These are phyloP conservation scores for Avena insularis DNA, from an alignment of 176 grass and related monocot genomes.

Conservation along the genomic window DNA sequence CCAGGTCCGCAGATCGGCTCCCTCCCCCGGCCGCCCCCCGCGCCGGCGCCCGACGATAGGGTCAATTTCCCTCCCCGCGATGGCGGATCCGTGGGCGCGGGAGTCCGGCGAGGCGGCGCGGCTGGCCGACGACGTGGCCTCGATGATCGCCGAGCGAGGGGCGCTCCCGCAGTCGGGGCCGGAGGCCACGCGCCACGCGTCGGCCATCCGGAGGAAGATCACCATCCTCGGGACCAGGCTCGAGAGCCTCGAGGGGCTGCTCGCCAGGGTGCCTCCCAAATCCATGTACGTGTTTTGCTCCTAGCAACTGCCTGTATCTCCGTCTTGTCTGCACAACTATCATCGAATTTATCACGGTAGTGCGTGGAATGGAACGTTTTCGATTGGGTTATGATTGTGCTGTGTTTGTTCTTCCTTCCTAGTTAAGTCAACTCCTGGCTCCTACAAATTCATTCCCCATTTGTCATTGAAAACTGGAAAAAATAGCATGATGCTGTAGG, in stretches of 20 bases:
- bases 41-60: not conserved
- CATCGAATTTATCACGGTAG: not conserved
- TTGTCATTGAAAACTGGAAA: not conserved
- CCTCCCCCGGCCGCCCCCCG: not conserved
- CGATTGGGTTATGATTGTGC: not conserved
- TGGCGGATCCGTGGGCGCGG: conserved; percentile 66
- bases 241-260: conserved; percentile 57
- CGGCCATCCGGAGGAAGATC: conserved; percentile 53
- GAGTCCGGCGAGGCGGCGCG: conserved; percentile 61
- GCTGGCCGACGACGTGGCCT: conserved; percentile 61
- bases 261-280: conserved; percentile 53
- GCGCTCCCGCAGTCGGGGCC: conserved; percentile 61
- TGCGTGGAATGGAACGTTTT: not conserved
- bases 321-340: not conserved
- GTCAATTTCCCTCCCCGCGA: conserved; percentile 30
- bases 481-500: not conserved
- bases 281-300: conserved; percentile 46
- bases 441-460: not conserved
- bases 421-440: not conserved
- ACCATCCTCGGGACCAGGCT: conserved; percentile 66
- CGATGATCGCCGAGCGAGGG: conserved; percentile 54
- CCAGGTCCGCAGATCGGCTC: not conserved
- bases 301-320: too few species aligned
- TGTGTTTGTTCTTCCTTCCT: not conserved
- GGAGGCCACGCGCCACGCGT: conserved; percentile 54